phyloP scores from a whole-genome alignment of 768 basidiomycete species.

The Hygrocybe punicea region DNA sequence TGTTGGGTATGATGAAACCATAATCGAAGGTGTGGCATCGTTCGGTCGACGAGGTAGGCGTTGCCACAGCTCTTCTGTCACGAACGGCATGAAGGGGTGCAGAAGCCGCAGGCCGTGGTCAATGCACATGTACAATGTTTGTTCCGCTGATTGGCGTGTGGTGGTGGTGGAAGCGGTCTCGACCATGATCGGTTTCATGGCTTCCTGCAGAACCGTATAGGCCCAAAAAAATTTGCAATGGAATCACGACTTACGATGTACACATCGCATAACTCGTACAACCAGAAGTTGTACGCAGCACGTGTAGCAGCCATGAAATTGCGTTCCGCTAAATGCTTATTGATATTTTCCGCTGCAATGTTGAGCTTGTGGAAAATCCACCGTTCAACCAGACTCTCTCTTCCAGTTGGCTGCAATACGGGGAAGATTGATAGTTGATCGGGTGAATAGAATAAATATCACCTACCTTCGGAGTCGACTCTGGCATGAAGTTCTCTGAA shows the following conservation, averaged over 20 bases:
- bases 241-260: conserved; percentile 69
- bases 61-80: conserved; percentile 99
- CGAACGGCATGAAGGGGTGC: conserved; percentile 99
- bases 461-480: conserved; percentile 61
- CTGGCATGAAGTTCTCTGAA: conserved; percentile 77
- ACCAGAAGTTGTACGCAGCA: conserved; percentile 90
- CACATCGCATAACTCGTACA: conserved; percentile 97
- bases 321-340: conserved; percentile 69
- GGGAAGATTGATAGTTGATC: conserved; percentile 6
- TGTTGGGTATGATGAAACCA: conserved; percentile 82
- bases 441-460: background rate
- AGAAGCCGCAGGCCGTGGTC: conserved; percentile 86
- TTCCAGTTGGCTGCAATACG: conserved; percentile 67
- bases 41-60: conserved; percentile 82
- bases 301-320: conserved; percentile 91
- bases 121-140: conserved; percentile 92
- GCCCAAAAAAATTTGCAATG: background rate
- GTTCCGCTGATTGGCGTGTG: conserved; percentile 78
- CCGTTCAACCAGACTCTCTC: conserved; percentile 86
- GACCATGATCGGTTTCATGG: conserved; percentile 97
- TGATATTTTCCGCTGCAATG: conserved; percentile 70
- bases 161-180: conserved; percentile 56
- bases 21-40: conserved; percentile 82
- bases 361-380: conserved; percentile 97
- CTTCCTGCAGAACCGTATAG: conserved; percentile 59